Base-by-base conservation (phyloP, 2,329 filamentous ascomycete species). In the Penicillium sp. region DNA sequence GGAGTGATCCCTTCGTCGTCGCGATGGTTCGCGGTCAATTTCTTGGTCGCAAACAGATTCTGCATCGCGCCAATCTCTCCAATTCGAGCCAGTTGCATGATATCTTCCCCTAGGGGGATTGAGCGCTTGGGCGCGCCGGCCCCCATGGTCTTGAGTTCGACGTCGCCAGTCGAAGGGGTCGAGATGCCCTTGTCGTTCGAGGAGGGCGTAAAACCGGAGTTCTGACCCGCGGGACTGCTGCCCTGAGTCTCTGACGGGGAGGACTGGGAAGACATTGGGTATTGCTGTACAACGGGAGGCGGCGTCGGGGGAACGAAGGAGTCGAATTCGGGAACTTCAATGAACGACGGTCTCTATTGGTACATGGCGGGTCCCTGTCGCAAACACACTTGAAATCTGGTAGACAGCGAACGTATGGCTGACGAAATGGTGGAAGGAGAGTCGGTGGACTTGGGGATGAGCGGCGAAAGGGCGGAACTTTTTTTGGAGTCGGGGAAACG, bases 1-100 rank as follows among this genome's bases (percentile, higher is more conserved):
- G 94, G 91, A 36, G 92, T 97, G 69, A 99, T 96, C 67, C 90
- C 91, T 73, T 99, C 91, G 48, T 89, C 88, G 68, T 99, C 94
- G 49, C 81, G 82, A 70, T 91, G 94, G 47, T 85, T 89, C 44
- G 90, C 90, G 70, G 90, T 88, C 70, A 82, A 90, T 63, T 89
- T 90, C 60, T 88, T 87, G 51, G 82, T 83, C 68, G 92, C 89
- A 62, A 96, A 95, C 46, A 99, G 80, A 76, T 86, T 91, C 76
- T 96, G 88, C 79, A 99, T 94, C 47, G 84, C 88, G 7, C 81
- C 78, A 54, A 96, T 83, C 68, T 99, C 91, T 51, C 95, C 94
- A 61, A 95, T 74, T 54, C 94, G 82, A 36, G 94, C 91, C 69
- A 96, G 77, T 76, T 96, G 92, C 92, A 99, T 97, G 61, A 99